These are phyloP conservation scores for Blastobotrys persicus DNA, from an alignment of 1,139 yeast genomes.

Conservation along the genomic window DNA sequence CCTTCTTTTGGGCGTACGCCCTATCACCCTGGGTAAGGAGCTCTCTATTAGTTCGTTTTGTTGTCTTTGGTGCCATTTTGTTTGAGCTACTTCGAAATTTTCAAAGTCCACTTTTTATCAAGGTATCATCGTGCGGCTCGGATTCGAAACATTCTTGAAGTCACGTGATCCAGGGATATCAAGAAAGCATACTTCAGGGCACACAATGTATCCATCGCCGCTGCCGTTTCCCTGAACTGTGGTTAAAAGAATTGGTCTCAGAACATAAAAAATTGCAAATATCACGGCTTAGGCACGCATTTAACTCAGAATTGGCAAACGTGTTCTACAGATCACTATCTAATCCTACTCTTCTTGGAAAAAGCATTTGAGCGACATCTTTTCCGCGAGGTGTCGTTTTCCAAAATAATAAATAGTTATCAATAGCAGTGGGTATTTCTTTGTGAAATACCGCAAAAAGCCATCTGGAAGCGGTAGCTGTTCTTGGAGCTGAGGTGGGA, in stretches of 20 bases:
- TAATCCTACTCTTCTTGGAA: conserved; percentile 33
- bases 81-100: background rate
- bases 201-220: too few species aligned
- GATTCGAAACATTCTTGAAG: too few species aligned
- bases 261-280: background rate
- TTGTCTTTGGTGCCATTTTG: background rate
- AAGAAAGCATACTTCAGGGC: too few species aligned
- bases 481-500: conserved; percentile 57
- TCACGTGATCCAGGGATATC: too few species aligned
- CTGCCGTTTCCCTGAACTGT: too few species aligned
- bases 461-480: conserved; percentile 82
- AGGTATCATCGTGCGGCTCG: conserved; percentile 3
- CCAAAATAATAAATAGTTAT: conserved; percentile 74
- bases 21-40: conserved; percentile 80
- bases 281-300: too few species aligned
- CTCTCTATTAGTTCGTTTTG: conserved; percentile 56
- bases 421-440: conserved; percentile 72
- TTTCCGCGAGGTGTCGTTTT: conserved; percentile 52
- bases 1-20: conserved; percentile 64
- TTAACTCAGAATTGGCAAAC: too few species aligned
- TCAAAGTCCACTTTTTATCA: background rate
- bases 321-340: background rate
- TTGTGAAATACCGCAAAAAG: conserved; percentile 70
- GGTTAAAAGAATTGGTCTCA: too few species aligned
- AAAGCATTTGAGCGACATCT: conserved; percentile 54